Percentiles rank a stretch among this genome's conserved stretches.
These are phyloP conservation scores for Dactylonectria macrodidyma DNA, from an alignment of 2,329 filamentous ascomycete species.

Conservation along the genomic window DNA sequence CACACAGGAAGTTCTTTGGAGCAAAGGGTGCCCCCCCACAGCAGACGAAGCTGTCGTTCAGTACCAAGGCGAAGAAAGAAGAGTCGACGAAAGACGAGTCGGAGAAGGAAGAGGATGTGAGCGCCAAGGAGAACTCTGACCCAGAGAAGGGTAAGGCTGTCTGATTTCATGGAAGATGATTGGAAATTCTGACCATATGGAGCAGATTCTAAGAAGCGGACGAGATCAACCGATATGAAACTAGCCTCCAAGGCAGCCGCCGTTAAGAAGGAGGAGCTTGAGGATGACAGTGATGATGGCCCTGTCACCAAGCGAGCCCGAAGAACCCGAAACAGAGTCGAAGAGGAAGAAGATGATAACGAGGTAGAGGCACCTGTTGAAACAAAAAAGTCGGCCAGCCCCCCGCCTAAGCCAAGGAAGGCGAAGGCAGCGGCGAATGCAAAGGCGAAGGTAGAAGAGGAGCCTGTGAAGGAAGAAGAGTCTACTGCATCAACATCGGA, in stretches of 20 bases:
- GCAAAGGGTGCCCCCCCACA: constrained; percentile 72
- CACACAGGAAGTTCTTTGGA: constrained; percentile 86
- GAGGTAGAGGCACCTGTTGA: constrained; percentile 47
- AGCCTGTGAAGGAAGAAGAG: constrained; percentile 49
- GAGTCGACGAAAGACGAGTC: constrained; percentile 51
- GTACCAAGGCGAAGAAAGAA: constrained; percentile 66
- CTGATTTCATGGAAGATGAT: constrained; percentile 12
- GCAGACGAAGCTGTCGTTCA: constrained; percentile 86
- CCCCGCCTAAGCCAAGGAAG: constrained; percentile 44
- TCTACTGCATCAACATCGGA: constrained; percentile 55
- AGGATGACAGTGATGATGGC: constrained; percentile 71
- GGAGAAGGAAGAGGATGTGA: constrained; percentile 49
- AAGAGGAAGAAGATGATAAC: constrained; percentile 70
- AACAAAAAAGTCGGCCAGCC: constrained; percentile 39
- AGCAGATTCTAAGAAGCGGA: constrained; percentile 64
- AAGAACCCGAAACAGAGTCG: constrained; percentile 61
- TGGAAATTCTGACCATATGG: constrained; percentile 11
- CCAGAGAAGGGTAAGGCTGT: constrained; percentile 54
- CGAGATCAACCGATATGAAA: constrained; percentile 46
- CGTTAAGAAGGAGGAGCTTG: constrained; percentile 56
- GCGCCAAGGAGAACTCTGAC: constrained; percentile 56
- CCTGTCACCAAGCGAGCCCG: constrained; percentile 73
- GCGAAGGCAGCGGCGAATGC: constrained; percentile 37
- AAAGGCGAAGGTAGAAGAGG: constrained; percentile 35
- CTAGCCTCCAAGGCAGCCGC: constrained; percentile 36